These are phyloP conservation scores for Penicillium expansum DNA, from an alignment of 2,329 filamentous ascomycete species.

Conservation along the genomic window DNA sequence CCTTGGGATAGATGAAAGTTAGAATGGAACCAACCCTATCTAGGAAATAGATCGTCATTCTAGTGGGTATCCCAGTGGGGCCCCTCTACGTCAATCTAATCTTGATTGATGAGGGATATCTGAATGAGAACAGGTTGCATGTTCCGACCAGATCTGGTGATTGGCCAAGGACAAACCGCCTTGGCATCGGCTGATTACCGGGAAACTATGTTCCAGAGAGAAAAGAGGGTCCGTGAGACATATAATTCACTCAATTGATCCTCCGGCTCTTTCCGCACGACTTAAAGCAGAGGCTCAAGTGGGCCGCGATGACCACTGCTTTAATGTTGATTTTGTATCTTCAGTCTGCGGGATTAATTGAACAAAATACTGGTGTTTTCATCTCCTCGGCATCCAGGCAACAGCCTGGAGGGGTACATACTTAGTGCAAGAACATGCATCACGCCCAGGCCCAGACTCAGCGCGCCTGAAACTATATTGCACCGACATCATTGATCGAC, in stretches of 20 bases:
- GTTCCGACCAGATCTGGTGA: not conserved
- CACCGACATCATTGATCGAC: constrained; percentile 24
- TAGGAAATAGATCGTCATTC: not conserved
- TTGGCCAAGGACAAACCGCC: not conserved
- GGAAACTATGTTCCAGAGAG: not conserved
- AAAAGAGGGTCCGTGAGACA: not conserved
- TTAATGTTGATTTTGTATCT: rapidly evolving
- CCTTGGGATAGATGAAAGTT: not conserved
- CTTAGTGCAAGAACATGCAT: not conserved
- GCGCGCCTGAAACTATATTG: not conserved
- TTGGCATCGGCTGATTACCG: not conserved
- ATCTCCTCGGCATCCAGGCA: not conserved
- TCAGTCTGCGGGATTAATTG: too few species aligned
- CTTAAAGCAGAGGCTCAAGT: not conserved
- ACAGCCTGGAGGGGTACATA: not conserved
- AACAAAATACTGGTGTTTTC: too few species aligned
- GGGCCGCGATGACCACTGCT: not conserved
- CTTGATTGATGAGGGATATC: not conserved
- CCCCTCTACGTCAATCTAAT: not conserved
- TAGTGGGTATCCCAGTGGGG: not conserved
- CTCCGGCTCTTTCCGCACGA: not conserved
- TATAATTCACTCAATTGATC: not conserved
- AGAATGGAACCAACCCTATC: not conserved
- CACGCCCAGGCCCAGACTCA: not conserved
- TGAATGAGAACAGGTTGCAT: not conserved